phyloP scores from a whole-genome alignment of 2,329 filamentous ascomycete species.

The Fusarium xyrophilum region DNA sequence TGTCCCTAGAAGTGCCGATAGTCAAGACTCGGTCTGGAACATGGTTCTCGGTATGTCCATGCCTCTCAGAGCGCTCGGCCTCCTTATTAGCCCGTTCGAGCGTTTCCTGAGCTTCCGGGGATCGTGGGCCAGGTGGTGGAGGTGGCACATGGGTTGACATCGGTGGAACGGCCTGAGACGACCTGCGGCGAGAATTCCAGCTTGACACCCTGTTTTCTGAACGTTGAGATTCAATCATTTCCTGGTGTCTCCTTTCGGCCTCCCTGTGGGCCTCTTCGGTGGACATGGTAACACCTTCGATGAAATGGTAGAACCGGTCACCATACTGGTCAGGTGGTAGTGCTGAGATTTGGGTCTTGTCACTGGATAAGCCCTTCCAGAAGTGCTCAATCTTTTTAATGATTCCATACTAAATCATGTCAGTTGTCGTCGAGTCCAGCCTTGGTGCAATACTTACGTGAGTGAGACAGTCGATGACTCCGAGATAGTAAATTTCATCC shows the following conservation, averaged over 20 bases:
- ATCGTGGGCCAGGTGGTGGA: conserved; percentile 46
- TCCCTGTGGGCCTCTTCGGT: conserved; percentile 82
- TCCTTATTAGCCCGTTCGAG: conserved; percentile 51
- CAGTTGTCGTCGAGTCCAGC: conserved; percentile 26
- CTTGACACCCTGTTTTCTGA: conserved; percentile 47
- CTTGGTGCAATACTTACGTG: conserved; percentile 69
- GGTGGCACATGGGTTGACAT: conserved; percentile 57
- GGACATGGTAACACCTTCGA: conserved; percentile 88
- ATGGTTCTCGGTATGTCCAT: conserved; percentile 53
- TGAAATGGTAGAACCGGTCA: conserved; percentile 92
- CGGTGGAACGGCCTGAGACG: conserved; percentile 49
- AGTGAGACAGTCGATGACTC: conserved; percentile 97
- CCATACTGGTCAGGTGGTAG: conserved; percentile 91
- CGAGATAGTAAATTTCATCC: conserved; percentile 96
- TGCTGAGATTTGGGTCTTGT: conserved; percentile 88
- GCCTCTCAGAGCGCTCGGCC: conserved; percentile 46
- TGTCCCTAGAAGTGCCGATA: conserved; percentile 48
- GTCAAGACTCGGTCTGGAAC: conserved; percentile 68
- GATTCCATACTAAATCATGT: conserved; percentile 75
- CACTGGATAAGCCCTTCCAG: conserved; percentile 89
- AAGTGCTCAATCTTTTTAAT: conserved; percentile 96
- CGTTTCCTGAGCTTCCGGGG: conserved; percentile 51
- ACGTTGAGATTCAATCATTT: conserved; percentile 54
- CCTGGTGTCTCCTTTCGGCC: conserved; percentile 63
- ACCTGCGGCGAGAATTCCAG: conserved; percentile 48